Base-by-base conservation (phyloP, 495 filamentous ascomycete species). In the Durotheca rogersii region DNA sequence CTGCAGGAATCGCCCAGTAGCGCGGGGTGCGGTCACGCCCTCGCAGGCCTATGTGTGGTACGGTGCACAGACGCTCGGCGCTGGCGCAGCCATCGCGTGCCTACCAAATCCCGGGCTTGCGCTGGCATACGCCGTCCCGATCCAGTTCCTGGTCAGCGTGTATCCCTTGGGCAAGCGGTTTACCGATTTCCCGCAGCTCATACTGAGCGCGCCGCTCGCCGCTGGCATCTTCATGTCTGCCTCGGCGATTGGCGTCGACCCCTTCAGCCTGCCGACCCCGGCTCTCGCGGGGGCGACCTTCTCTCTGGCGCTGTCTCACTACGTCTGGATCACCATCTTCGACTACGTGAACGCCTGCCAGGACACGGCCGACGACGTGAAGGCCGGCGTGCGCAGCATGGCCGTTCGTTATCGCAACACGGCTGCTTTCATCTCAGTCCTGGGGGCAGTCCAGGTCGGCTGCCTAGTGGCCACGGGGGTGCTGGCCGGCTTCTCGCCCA, bases 1-100 rank as follows among this genome's bases (percentile, higher is more conserved):
- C 2, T 64, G 57, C 31, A 37, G 54, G 3, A 43, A 56, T 17
- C 61, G 75, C 1, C 74, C 73, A 2, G 71, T 79, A 15, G 66
- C 74, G 4, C 65, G 74, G 1, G 71, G 74, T 0, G 76, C 75
- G 5, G 61, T 79, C 10, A 54, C 64, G 4, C 49, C 62, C 7
- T 27, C 39, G 2, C 56, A 67, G 16, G 71, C 57, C 0, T 49
- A 69, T 34, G 43, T 67, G 11, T 74, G 70, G 36, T 58, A 63
- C 2, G 27, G 47, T 12, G 31, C 50, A 1, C 68, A 65, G 55
- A 45, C 42, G 29, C 18, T 54, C 0, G 29, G 33, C 3, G 42
- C 40, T 1, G 53, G 41, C 9, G 41, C 34, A 19, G 32, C 44
- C 12, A 39, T 31, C 32, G 20, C 61, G 23, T 30, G 17, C 41